Evolutionary conservation across 1,139 yeast genomes (phyloP), one percentile per base, ranked within the genome.

Genomic region (Blastobotrys serpentis): DNA sequence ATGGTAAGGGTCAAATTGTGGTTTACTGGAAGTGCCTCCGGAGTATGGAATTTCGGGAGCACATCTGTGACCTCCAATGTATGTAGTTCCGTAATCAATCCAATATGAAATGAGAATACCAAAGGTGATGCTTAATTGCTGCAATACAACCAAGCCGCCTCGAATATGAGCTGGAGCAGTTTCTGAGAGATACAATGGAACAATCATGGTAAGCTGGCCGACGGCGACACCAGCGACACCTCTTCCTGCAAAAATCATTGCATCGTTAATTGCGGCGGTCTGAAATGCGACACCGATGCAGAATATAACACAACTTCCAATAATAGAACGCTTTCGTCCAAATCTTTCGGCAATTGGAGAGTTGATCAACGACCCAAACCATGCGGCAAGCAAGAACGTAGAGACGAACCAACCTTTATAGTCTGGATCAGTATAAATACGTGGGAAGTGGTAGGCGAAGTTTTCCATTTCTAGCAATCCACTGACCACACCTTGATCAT

Each of bases 61-160:
- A 37, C 59, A 56, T 32, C 57, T 44, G 11, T 56, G 33, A 73
- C 75, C 74, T 14, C 72, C 57, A 45, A 80, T 72, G 54, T 69
- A 69, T 8, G 76, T 70, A 59, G 82, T 78, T n/a, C 84, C 83
- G 60, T 73, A 83, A 45, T 79, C 79, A 50, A 81, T 69, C 71
- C 77, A 82, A 68, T 79, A 82, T 70, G 73, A 66, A 44, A 73
- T 58, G 67, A 74, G 60, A 45, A 83, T 82, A 61, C 88, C 89
- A 54, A 82, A 70, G 30, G 87, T 81, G 60, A 82, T 79, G 62
- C 78, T 76, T 66, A 79, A 77, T 69, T 84, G 87, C 72, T 81
- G 82, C 57, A 83, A 74, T 42, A 81, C 76, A 42, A 83, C 86
- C 25, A 81, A 77, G 21, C 87, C 79, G 53, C 86, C 86, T 64